phyloP scores from a whole-genome alignment of 345 rosid species.

The Leavenworthia alabamica region DNA sequence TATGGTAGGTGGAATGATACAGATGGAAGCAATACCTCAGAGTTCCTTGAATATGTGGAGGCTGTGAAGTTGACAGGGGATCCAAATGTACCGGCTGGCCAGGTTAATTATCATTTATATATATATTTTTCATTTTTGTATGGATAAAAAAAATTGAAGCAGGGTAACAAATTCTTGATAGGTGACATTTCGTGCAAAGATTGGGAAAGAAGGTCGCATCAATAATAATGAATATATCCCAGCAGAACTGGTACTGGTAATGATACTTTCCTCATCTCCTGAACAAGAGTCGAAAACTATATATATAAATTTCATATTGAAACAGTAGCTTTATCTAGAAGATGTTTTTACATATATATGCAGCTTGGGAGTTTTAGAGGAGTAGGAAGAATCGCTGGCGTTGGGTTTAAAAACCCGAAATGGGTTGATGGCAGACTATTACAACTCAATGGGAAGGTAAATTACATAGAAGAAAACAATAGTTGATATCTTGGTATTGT shows the following conservation, averaged over 20 bases:
- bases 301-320: no score
- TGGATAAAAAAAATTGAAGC: neutral
- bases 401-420: slow-evolving; percentile 65
- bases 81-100: slow-evolving; percentile 94
- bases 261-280: slow-evolving; percentile 23
- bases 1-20: slow-evolving; percentile 73
- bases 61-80: slow-evolving; percentile 98
- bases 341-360: slow-evolving; percentile 7
- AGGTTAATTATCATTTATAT: slow-evolving; percentile 48
- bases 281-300: no score
- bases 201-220: slow-evolving; percentile 58
- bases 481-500: neutral
- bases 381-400: slow-evolving; percentile 86
- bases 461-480: neutral
- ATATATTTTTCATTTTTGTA: neutral
- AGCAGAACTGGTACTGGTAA: slow-evolving; percentile 93
- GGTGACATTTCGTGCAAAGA: slow-evolving; percentile 98
- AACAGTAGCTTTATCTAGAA: no score
- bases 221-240: slow-evolving; percentile 63
- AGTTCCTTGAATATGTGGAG: slow-evolving; percentile 90
- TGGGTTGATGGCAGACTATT: slow-evolving; percentile 96
- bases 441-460: slow-evolving; percentile 81
- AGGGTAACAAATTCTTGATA: slow-evolving; percentile 27
- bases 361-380: slow-evolving; percentile 84
- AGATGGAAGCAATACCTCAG: slow-evolving; percentile 48